These are phyloP conservation scores for Purshia tridentata DNA, from an alignment of 306 rosid genomes.

Conservation along the genomic window DNA sequence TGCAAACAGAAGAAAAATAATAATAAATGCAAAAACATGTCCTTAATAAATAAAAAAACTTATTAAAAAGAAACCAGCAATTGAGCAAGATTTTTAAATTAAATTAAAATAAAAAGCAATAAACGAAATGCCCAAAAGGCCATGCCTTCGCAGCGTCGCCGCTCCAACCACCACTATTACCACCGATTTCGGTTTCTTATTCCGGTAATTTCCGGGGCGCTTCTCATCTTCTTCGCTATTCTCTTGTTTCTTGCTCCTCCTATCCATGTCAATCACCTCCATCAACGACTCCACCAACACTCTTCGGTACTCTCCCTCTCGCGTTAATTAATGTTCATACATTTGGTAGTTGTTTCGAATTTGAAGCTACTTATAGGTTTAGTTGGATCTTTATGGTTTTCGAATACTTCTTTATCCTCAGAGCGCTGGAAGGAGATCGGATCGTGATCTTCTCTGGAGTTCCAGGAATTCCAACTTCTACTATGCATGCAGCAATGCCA, in stretches of 20 bases:
- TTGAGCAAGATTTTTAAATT: too few relatives aligned
- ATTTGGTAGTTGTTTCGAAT: conserved; percentile 4
- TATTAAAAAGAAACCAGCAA: too few relatives aligned
- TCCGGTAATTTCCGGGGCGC: conserved; percentile 61
- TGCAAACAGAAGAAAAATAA: too few relatives aligned
- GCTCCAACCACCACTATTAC: conserved; percentile 44
- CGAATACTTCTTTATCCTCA: conserved; percentile 27
- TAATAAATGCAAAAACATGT: too few relatives aligned
- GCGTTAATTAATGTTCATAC: background rate
- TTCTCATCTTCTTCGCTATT: conserved; percentile 67
- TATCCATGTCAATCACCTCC: conserved; percentile 29
- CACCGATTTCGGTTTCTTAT: conserved; percentile 56
- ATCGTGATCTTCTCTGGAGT: conserved; percentile 66
- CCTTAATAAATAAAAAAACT: too few relatives aligned
- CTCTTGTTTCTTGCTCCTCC: conserved; percentile 82
- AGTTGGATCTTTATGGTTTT: conserved; percentile 32
- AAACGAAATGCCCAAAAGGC: conserved; percentile 37
- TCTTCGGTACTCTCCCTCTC: conserved; percentile 21
- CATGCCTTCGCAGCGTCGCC: conserved; percentile 65
- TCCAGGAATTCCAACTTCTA: conserved; percentile 67
- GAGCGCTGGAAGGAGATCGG: conserved; percentile 55
- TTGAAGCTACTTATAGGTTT: background rate
- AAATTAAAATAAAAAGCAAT: too few relatives aligned
- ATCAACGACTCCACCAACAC: conserved; percentile 38
- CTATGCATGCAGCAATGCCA: conserved; percentile 73